These are phyloP conservation scores for Globomyces sp. DNA, from an alignment of 371 early-diverging fungal species.

Conservation along the genomic window DNA sequence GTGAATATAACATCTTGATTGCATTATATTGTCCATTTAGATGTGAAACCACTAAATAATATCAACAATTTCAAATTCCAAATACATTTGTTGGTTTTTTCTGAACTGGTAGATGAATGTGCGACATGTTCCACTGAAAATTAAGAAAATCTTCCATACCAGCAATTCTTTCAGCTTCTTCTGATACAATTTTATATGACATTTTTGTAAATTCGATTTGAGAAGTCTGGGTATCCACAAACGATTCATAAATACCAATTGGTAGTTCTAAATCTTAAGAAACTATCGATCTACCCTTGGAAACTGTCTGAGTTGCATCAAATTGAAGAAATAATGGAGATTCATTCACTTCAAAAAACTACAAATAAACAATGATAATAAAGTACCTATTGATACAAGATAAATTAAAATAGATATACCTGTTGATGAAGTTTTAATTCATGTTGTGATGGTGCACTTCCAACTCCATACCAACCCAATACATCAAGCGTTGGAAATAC, in stretches of 20 bases:
- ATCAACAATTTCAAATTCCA: neutral
- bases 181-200: slow-evolving; percentile 76
- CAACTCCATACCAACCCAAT: slow-evolving; percentile 83
- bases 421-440: slow-evolving; percentile 75
- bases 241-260: slow-evolving; percentile 75
- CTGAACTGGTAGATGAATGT: slow-evolving; percentile 54
- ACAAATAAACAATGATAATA: neutral
- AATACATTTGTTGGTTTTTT: slow-evolving; percentile 38
- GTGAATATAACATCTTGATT: slow-evolving; percentile 75
- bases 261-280: slow-evolving; percentile 55
- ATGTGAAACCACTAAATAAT: slow-evolving; percentile 60
- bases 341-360: slow-evolving; percentile 74
- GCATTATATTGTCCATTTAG: slow-evolving; percentile 76
- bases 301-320: slow-evolving; percentile 33
- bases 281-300: too few species aligned
- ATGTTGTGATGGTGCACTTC: slow-evolving; percentile 54
- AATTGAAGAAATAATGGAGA: slow-evolving; percentile 74
- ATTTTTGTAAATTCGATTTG: slow-evolving; percentile 56
- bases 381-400: neutral
- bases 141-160: too few species aligned
- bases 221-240: slow-evolving; percentile 65
- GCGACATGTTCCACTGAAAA: slow-evolving; percentile 73
- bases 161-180: slow-evolving; percentile 82
- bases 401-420: slow-evolving; percentile 36
- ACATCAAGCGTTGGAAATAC: slow-evolving; percentile 82